Conservation (phyloP, 306 rosid species). For the Lithocarpus polystachyus region DNA sequence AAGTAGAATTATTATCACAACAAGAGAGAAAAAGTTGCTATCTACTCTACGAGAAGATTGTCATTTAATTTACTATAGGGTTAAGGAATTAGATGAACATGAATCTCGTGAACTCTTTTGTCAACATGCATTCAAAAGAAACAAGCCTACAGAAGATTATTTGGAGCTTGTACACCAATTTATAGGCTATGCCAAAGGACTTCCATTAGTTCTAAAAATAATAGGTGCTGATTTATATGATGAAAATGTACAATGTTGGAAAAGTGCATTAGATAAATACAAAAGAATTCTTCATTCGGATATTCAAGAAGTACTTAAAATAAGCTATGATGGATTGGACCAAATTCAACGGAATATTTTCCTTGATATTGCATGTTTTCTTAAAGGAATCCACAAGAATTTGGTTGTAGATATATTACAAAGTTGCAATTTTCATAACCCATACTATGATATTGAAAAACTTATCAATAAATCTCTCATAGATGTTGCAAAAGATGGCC, state of each 20-base stretch:
- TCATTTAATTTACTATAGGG: not conserved
- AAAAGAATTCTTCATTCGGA: not conserved
- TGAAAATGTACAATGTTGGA: conserved; percentile 16
- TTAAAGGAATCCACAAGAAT: conserved; percentile 10
- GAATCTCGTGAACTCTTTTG: conserved; percentile 17
- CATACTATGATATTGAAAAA: conserved; percentile 17
- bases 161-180: conserved; percentile 1
- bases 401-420: conserved; percentile 10
- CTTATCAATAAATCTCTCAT: conserved; percentile 27
- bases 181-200: conserved; percentile 32
- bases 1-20: conserved; percentile 25
- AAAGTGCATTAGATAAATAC: conserved; percentile 9
- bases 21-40: conserved; percentile 21
- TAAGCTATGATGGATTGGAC: conserved; percentile 32
- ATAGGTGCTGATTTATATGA: conserved; percentile 19
- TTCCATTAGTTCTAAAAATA: conserved; percentile 28
- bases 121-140: conserved; percentile 10
- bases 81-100: not conserved
- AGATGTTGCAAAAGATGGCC: not conserved
- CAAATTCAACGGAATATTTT: conserved; percentile 9
- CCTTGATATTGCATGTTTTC: conserved; percentile 43
- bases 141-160: not conserved
- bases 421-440: not conserved
- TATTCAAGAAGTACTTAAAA: conserved; percentile 11
- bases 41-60: not conserved